Percentiles rank a stretch among this genome's conserved stretches.
These are phyloP conservation scores for Apiospora hydei DNA, from an alignment of 2,329 filamentous ascomycete genomes.

Conservation along the genomic window DNA sequence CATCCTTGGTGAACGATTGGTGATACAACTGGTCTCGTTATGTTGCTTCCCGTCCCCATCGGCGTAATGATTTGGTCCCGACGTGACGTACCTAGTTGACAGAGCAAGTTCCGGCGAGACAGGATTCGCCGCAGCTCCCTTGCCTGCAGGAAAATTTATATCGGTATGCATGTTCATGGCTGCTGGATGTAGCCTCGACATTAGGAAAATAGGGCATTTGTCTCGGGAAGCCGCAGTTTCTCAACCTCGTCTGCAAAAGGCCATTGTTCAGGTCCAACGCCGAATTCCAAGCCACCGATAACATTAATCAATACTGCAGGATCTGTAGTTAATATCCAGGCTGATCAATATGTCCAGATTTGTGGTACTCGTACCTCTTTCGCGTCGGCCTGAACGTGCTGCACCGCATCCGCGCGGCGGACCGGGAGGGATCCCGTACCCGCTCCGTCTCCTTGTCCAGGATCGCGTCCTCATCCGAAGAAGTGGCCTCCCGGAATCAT, in stretches of 20 bases:
- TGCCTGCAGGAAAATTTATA: background rate
- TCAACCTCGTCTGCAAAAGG: background rate
- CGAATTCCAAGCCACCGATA: slow-evolving; percentile 13
- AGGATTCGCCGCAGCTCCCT: background rate
- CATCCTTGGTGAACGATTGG: background rate
- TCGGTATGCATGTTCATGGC: background rate
- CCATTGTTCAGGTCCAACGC: slow-evolving; percentile 8
- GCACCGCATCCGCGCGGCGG: background rate
- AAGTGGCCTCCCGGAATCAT: background rate
- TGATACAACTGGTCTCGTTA: slow-evolving; percentile 12
- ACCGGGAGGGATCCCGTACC: background rate
- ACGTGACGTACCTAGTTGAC: background rate
- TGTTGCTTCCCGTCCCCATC: background rate
- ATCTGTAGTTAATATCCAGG: background rate
- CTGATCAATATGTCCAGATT: background rate
- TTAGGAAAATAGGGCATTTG: background rate
- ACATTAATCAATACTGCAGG: slow-evolving; percentile 4
- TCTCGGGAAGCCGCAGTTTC: slow-evolving; percentile 6
- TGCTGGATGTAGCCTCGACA: background rate
- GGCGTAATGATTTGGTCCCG: background rate
- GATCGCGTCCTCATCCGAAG: background rate
- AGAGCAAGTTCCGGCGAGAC: background rate
- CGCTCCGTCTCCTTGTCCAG: background rate
- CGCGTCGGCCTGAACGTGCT: no score
- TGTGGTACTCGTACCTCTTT: background rate